Evolutionary conservation across 2,329 filamentous ascomycete genomes (phyloP).

Genomic region (Colletotrichum cordylinicola): DNA sequence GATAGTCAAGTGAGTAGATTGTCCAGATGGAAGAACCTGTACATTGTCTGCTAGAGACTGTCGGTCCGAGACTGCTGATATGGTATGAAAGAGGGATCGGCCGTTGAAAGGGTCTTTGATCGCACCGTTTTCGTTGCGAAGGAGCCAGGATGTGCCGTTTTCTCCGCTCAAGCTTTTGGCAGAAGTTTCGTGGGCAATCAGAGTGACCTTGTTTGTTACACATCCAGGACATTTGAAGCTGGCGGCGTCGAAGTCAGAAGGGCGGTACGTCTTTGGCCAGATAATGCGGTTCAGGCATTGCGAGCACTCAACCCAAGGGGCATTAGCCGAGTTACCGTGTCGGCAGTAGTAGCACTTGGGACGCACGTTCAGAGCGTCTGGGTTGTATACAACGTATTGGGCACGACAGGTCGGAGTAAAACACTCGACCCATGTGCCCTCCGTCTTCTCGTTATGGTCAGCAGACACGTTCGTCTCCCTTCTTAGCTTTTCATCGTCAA

Average conservation of each 20-base stretch:
- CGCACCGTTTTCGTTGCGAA: constrained; percentile 42
- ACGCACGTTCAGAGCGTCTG: constrained; percentile 43
- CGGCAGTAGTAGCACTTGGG: constrained; percentile 58
- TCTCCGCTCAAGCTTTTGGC: constrained; percentile 41
- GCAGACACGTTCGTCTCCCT: constrained; percentile 33
- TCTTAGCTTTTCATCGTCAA: constrained; percentile 27
- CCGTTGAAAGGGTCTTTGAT: constrained; percentile 42
- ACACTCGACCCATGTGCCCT: constrained; percentile 54
- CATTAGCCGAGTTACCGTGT: constrained; percentile 25
- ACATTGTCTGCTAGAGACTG: constrained; percentile 41
- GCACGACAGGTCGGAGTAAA: constrained; percentile 44
- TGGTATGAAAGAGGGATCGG: constrained; percentile 43
- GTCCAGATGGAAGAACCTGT: constrained; percentile 34
- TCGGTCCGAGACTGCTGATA: constrained; percentile 35
- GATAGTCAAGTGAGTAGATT: constrained; percentile 31
- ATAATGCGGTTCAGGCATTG: constrained; percentile 51
- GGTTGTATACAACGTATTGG: constrained; percentile 56
- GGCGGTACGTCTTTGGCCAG: constrained; percentile 50
- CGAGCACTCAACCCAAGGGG: constrained; percentile 50
- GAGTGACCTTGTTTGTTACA: constrained; percentile 34
- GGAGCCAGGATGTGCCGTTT: constrained; percentile 48
- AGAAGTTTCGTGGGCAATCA: constrained; percentile 42
- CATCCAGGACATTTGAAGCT: constrained; percentile 50
- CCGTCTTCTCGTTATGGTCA: constrained; percentile 34
- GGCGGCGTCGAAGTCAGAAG: constrained; percentile 30